Conservation (phyloP, 345 rosid genomes). For the Garcia nutans region DNA sequence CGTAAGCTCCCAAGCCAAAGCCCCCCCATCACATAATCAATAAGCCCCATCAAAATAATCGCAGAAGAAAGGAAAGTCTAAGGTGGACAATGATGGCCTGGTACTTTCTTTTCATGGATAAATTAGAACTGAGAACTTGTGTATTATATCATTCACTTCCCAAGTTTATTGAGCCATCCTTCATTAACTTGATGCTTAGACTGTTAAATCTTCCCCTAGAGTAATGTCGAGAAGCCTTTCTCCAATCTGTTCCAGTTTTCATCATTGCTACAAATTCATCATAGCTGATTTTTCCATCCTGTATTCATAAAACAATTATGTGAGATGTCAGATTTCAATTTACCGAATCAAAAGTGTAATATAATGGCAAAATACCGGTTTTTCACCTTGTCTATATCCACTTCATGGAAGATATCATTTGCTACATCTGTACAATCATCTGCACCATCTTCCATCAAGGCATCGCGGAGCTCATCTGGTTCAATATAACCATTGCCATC, state of each 20-base stretch:
- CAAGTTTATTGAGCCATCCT: slow-evolving; percentile 91
- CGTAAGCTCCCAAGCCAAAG: slow-evolving; percentile 21
- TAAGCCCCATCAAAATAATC: slow-evolving; percentile 31
- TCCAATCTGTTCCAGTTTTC: slow-evolving; percentile 99
- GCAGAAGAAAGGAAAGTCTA: slow-evolving; percentile 28
- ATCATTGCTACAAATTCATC: slow-evolving; percentile 98
- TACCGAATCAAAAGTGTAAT: background rate
- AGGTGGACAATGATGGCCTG: slow-evolving; percentile 25
- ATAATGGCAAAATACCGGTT: slow-evolving; percentile 3
- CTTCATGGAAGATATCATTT: slow-evolving; percentile 98
- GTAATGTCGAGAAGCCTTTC: slow-evolving; percentile 99
- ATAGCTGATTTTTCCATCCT: slow-evolving; percentile 98
- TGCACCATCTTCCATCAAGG: slow-evolving; percentile 93
- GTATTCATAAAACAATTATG: slow-evolving; percentile 11
- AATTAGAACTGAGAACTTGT: slow-evolving; percentile 18
- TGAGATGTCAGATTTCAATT: slow-evolving; percentile 13
- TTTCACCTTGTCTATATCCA: slow-evolving; percentile 92
- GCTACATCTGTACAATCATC: slow-evolving; percentile 91
- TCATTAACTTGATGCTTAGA: slow-evolving; percentile 93
- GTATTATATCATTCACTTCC: slow-evolving; percentile 52
- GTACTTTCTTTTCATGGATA: slow-evolving; percentile 22
- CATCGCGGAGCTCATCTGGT: slow-evolving; percentile 85
- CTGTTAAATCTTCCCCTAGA: slow-evolving; percentile 99
- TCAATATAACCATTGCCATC: slow-evolving; percentile 85
- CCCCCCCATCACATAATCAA: slow-evolving; percentile 21